Percentiles rank a stretch among this genome's conserved stretches.
These are phyloP conservation scores for Panus rudis DNA, from an alignment of 768 basidiomycete genomes.

Conservation along the genomic window DNA sequence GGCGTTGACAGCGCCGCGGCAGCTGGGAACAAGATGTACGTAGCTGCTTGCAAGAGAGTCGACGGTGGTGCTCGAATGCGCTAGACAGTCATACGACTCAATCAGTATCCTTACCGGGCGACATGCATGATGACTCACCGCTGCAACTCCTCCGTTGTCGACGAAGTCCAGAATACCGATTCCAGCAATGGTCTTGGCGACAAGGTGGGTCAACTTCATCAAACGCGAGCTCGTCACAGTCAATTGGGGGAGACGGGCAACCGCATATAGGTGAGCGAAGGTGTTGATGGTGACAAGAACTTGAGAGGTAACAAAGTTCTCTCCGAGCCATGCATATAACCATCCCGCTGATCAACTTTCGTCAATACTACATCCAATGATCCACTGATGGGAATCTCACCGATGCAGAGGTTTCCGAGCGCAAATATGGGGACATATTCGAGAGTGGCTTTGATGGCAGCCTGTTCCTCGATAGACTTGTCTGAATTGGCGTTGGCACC, in stretches of 20 bases:
- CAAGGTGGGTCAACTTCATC: slow-evolving; percentile 31
- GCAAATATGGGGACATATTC: slow-evolving; percentile 27
- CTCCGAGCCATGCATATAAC: slow-evolving; percentile 24
- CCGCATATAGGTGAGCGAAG: slow-evolving; percentile 29
- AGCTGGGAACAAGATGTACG: slow-evolving; percentile 14
- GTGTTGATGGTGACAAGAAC: slow-evolving; percentile 27
- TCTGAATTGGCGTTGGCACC: background rate
- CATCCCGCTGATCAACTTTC: slow-evolving; percentile 21
- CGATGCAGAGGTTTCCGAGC: slow-evolving; percentile 27
- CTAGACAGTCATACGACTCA: slow-evolving; percentile 7
- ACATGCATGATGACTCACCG: slow-evolving; percentile 10
- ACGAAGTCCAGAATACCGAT: slow-evolving; percentile 28
- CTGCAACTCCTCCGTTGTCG: slow-evolving; percentile 22
- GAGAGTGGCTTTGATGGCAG: slow-evolving; percentile 14
- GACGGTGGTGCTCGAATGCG: slow-evolving; percentile 14
- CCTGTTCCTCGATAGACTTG: slow-evolving; percentile 5
- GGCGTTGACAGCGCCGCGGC: slow-evolving; percentile 14
- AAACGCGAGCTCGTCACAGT: slow-evolving; percentile 20
- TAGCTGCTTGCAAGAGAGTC: slow-evolving; percentile 10
- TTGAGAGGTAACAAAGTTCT: slow-evolving; percentile 22
- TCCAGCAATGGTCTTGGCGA: slow-evolving; percentile 35
- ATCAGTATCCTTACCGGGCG: background rate
- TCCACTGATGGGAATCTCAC: slow-evolving; percentile 12
- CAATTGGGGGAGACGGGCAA: slow-evolving; percentile 27
- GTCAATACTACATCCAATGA: background rate